These are phyloP conservation scores for Fusarium pseudograminearum DNA, from an alignment of 2,329 filamentous ascomycete genomes.

Conservation along the genomic window DNA sequence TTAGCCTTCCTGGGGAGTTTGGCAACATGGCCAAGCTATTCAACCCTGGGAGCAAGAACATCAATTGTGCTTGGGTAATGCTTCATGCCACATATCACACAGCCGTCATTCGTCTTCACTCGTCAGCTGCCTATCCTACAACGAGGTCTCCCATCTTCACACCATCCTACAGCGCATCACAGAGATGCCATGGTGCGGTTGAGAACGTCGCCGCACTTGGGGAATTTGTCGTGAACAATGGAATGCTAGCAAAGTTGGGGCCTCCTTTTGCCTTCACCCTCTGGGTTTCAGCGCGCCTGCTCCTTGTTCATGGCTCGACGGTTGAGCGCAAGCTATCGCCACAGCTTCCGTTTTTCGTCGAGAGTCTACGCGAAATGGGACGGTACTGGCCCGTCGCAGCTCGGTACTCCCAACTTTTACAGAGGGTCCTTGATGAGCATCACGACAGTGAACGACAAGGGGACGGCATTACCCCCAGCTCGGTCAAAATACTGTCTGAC, in stretches of 20 bases:
- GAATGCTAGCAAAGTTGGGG: conserved; percentile 82
- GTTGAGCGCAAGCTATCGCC: conserved; percentile 86
- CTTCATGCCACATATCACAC: conserved; percentile 91
- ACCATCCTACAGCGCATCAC: conserved; percentile 85
- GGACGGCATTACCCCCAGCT: conserved; percentile 81
- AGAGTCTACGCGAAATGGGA: conserved; percentile 83
- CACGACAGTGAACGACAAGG: conserved; percentile 80
- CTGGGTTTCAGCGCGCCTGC: conserved; percentile 88
- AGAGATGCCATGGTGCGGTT: conserved; percentile 85
- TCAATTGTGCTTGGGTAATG: conserved; percentile 90
- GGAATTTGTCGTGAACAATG: conserved; percentile 80
- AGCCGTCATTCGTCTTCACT: conserved; percentile 89
- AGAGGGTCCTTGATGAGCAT: conserved; percentile 88
- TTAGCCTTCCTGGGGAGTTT: conserved; percentile 83
- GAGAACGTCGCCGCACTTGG: conserved; percentile 83
- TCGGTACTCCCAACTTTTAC: conserved; percentile 82
- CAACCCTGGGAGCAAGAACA: conserved; percentile 73
- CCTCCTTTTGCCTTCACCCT: conserved; percentile 92
- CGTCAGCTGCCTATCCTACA: conserved; percentile 91
- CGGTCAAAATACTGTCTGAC: conserved; percentile 87
- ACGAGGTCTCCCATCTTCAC: conserved; percentile 90
- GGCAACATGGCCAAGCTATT: conserved; percentile 86
- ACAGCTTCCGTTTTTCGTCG: conserved; percentile 84
- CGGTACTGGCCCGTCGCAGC: conserved; percentile 87
- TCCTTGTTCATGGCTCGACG: conserved; percentile 90